phyloP scores from a whole-genome alignment of 1,284 basidiomycete genomes.

The Entoloma clypeatum region DNA sequence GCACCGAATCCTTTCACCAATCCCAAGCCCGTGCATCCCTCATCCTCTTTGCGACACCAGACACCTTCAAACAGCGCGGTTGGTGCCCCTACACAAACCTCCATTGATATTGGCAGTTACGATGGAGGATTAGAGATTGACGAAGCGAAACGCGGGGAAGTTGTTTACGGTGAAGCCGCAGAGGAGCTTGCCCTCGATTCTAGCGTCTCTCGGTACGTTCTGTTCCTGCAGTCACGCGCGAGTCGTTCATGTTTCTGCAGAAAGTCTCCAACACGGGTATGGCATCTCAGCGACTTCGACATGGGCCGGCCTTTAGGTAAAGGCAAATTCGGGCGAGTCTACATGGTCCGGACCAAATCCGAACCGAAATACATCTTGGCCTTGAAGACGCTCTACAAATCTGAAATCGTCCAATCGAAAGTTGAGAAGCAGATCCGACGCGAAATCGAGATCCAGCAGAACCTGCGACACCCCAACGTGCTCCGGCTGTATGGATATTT shows the following conservation, averaged over 20 bases:
- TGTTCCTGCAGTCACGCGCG: background rate
- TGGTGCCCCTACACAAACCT: conserved; percentile 10
- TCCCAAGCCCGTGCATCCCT: conserved; percentile 28
- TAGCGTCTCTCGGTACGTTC: conserved; percentile 49
- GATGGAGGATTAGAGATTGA: conserved; percentile 83
- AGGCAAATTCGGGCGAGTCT: conserved; percentile 98
- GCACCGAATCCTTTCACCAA: conserved; percentile 41
- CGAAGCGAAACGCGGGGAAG: conserved; percentile 54
- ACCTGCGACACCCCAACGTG: conserved; percentile 94
- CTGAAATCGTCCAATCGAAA: conserved; percentile 84
- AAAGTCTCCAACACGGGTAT: conserved; percentile 70
- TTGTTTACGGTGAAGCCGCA: conserved; percentile 64
- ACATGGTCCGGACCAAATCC: conserved; percentile 93
- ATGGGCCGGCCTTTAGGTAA: conserved; percentile 96
- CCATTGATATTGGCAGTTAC: conserved; percentile 72
- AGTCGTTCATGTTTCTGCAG: conserved; percentile 31
- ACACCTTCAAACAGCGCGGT: conserved; percentile 18
- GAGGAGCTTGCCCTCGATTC: conserved; percentile 73
- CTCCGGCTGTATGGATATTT: conserved; percentile 95
- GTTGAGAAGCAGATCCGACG: conserved; percentile 94
- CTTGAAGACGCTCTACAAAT: conserved; percentile 96
- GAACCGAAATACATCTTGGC: conserved; percentile 92
- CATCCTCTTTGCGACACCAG: conserved; percentile 34
- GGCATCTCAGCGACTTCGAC: conserved; percentile 85
- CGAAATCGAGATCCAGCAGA: conserved; percentile 99